Base-by-base conservation (phyloP, 352 stramenopile genomes). In the Phytopythium delawarense region DNA sequence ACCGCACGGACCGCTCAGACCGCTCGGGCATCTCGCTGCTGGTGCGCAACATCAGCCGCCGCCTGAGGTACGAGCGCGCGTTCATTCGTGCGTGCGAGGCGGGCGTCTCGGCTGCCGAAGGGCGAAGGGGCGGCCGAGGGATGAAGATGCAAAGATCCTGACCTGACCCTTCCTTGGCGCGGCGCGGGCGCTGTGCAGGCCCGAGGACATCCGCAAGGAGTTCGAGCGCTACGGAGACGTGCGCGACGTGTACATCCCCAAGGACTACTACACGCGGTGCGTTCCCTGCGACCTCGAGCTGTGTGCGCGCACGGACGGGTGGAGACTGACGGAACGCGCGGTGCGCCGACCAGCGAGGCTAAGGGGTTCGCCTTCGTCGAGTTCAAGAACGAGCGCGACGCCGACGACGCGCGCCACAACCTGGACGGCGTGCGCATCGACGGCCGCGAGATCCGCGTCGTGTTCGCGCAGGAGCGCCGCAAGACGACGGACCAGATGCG, bases 301-400 rank as follows among this genome's bases (percentile, higher is more conserved):
- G 25, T 8, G n/a, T 39, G 21, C 45, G 40, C 53, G 20, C 20
- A 40, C 20, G 44, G 25, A 32, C 54, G 23, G 48, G 30, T 39
- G n/a, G 28, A 13, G 9, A 18, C 54, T 9, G 45, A 32, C 34
- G 34, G 34, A 39, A 5, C 34, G 1, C 11, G 25, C 25, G 45
- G 7, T 18, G 8, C 2, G 20, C 13, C 8, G 15, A 34, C 7
- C 49, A 94, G 84, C 61, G 84, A 98, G 60, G 76, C 91, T n/a
- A 98, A 98, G 71, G 95, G 93, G 23, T 98, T 98, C 81, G 93
- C 95, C 0, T 98, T 98, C 63, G 92, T 98, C 64, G 95, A 98
- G 69, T 98, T 98, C 75, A 86, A 89, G 60, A 96, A 81, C 46
- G 88, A 96, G n/a, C 85, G 87, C 54, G 91, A 96, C 59, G 95